Evolutionary conservation across 2,329 filamentous ascomycete species (phyloP).

Genomic region (Neonectria ditissima): DNA sequence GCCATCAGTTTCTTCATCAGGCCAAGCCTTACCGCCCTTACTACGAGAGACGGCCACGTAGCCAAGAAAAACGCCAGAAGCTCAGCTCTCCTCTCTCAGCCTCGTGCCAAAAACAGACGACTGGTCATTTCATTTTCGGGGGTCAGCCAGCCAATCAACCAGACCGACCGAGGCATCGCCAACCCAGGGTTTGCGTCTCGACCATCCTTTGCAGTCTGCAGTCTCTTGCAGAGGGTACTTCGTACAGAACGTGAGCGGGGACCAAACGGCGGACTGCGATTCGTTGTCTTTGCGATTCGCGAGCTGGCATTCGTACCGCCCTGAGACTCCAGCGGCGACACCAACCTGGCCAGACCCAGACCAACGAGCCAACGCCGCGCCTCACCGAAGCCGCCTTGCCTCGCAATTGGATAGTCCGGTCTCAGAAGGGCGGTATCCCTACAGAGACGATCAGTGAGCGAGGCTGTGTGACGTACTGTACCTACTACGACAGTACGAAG

Average conservation of each 20-base stretch:
- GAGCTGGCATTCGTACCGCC: not conserved
- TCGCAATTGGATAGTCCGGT: constrained; percentile 1
- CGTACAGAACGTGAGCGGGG: not conserved
- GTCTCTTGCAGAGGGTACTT: not conserved
- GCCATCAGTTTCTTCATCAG: not conserved
- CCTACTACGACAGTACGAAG: not conserved
- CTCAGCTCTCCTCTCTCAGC: constrained; percentile 11
- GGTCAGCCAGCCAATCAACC: constrained; percentile 8
- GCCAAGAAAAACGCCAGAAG: not conserved
- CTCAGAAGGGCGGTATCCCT: constrained; percentile 6
- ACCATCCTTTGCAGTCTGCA: not conserved
- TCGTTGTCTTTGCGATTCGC: not conserved
- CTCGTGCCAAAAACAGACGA: constrained; percentile 21
- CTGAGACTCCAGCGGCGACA: not conserved
- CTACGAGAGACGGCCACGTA: not conserved
- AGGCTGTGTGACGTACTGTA: constrained; percentile 19
- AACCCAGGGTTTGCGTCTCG: not conserved
- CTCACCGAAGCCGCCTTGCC: not conserved
- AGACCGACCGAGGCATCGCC: constrained; percentile 7
- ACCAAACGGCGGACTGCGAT: not conserved
- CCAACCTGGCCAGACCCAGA: constrained; percentile 1
- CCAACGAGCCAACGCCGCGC: not conserved
- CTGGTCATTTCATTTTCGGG: constrained; percentile 17
- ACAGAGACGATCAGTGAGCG: constrained; percentile 12
- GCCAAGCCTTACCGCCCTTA: not conserved